Evolutionary conservation across 106 monocot species (phyloP).

Genomic region (Allium fistulosum): DNA sequence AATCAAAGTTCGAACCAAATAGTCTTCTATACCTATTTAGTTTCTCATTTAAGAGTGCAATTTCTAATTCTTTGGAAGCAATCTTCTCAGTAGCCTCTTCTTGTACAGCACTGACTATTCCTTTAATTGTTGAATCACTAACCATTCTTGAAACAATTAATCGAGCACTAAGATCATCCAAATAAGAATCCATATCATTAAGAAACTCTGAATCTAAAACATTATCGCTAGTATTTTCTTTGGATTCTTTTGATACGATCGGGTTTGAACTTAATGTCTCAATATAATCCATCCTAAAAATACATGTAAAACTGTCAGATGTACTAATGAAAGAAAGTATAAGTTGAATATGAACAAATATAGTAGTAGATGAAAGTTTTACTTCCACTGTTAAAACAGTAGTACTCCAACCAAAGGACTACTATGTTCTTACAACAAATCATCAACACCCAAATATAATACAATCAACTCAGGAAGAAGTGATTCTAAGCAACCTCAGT

Average conservation of each 20-base stretch:
- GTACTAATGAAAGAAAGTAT: too few species aligned
- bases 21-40: constrained; percentile 17
- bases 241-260: neutral
- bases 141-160: constrained; percentile 80
- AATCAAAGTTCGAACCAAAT: constrained; percentile 3
- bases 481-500: too few species aligned
- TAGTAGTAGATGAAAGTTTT: too few species aligned
- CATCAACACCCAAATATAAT: too few species aligned
- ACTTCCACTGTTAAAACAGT: too few species aligned
- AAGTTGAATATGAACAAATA: too few species aligned
- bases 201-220: constrained; percentile 24
- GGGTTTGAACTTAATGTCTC: neutral
- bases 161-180: constrained; percentile 50
- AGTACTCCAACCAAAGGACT: too few species aligned
- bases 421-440: too few species aligned
- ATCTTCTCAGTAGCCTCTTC: constrained; percentile 50
- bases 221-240: neutral
- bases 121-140: constrained; percentile 55
- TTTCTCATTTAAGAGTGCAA: constrained; percentile 21
- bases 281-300: neutral
- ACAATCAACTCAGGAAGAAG: too few species aligned
- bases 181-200: constrained; percentile 56
- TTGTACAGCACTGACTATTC: constrained; percentile 53
- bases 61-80: constrained; percentile 40
- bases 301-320: too few species aligned